Evolutionary conservation across 2,329 filamentous ascomycete genomes (phyloP).

Genomic region (Pseudogymnoascus destructans): DNA sequence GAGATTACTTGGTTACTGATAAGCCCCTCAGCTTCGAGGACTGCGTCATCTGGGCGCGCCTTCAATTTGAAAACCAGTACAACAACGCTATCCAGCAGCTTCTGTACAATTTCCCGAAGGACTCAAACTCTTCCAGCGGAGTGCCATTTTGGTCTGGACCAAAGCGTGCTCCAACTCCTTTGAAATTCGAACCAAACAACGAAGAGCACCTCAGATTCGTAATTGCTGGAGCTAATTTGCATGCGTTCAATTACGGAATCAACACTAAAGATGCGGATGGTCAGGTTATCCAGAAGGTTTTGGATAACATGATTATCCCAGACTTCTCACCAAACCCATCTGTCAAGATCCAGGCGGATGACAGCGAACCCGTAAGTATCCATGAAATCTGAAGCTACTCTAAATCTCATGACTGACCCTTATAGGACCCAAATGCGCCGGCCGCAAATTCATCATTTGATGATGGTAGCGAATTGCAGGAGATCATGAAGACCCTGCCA

Average conservation of each 20-base stretch:
- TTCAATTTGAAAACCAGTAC: constrained; percentile 91
- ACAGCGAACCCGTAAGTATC: constrained; percentile 65
- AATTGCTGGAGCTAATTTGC: constrained; percentile 76
- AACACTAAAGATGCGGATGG: constrained; percentile 64
- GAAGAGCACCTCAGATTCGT: constrained; percentile 80
- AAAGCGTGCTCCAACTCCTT: constrained; percentile 84
- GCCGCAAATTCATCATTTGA: constrained; percentile 39
- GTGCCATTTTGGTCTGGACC: constrained; percentile 96
- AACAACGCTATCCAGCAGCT: constrained; percentile 94
- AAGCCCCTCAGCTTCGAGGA: constrained; percentile 89
- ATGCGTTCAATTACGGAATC: constrained; percentile 97
- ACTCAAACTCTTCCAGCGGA: constrained; percentile 74
- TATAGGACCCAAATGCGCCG: constrained; percentile 62
- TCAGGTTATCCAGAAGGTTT: constrained; percentile 60
- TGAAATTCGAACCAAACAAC: constrained; percentile 79
- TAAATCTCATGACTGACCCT: constrained; percentile 18
- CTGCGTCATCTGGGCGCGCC: constrained; percentile 88
- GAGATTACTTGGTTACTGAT: constrained; percentile 80
- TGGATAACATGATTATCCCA: constrained; percentile 88
- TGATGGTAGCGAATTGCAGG: constrained; percentile 63
- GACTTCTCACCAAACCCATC: constrained; percentile 84
- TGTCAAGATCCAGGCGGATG: constrained; percentile 93
- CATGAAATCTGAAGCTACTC: not conserved
- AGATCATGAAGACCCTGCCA: constrained; percentile 61
- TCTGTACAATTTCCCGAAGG: constrained; percentile 93